A percentile compares a stretch with the other conserved stretches of the same genome.
Conservation (phyloP, 2,329 filamentous ascomycete species). For the Exophiala viscosa region DNA sequence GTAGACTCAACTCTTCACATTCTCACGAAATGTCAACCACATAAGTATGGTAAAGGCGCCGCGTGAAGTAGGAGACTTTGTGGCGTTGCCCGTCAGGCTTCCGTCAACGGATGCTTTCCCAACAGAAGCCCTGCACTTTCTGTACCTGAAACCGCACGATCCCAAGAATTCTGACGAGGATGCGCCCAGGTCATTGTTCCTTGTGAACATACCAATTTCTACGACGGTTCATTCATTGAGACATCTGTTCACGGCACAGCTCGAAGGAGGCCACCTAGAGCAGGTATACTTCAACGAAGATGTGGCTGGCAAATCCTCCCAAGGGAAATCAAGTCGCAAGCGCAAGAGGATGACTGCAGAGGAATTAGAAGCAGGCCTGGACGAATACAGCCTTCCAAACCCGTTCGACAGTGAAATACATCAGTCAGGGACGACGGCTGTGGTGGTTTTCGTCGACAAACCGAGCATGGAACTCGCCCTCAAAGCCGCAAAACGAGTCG, state of each 20-base stretch:
- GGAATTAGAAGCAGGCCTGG: constrained; percentile 53
- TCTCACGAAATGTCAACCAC: not conserved
- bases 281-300: constrained; percentile 62
- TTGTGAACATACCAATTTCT: constrained; percentile 86
- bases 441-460: constrained; percentile 79
- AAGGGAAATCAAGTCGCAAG: constrained; percentile 43
- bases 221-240: constrained; percentile 74
- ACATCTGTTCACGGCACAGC: constrained; percentile 67
- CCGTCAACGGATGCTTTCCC: constrained; percentile 62
- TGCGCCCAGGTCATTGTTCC: constrained; percentile 76
- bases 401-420: constrained; percentile 71
- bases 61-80: constrained; percentile 58
- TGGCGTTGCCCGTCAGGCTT: constrained; percentile 65
- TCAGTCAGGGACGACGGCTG: constrained; percentile 70
- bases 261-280: constrained; percentile 76
- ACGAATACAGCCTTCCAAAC: constrained; percentile 61
- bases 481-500: constrained; percentile 66
- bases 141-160: constrained; percentile 80
- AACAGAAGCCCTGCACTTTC: constrained; percentile 66
- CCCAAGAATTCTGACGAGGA: constrained; percentile 71
- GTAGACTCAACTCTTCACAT: not conserved
- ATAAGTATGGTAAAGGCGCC: constrained; percentile 35
- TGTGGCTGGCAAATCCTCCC: constrained; percentile 24
- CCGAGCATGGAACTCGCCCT: constrained; percentile 71
- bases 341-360: constrained; percentile 52